These are phyloP conservation scores for Angomonas deanei DNA, from an alignment of 208 protist genomes.

Conservation along the genomic window DNA sequence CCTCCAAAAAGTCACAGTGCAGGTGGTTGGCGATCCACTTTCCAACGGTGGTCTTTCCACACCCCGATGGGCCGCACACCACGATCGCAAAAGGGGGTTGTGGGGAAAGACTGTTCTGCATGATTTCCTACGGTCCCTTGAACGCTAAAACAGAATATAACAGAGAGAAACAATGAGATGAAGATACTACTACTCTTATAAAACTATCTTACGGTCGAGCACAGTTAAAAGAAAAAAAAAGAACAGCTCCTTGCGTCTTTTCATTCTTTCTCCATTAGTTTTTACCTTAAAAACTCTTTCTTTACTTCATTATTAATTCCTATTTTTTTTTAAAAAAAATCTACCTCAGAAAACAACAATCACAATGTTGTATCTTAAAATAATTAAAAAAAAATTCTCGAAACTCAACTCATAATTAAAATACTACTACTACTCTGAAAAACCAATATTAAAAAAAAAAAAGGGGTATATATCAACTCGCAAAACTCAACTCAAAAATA, in stretches of 20 bases:
- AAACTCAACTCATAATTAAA: too few species aligned
- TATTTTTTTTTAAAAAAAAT: neutral
- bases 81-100: constrained; percentile 37
- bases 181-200: too few species aligned
- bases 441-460: too few species aligned
- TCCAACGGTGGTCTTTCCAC: constrained; percentile 75
- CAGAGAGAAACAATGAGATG: neutral
- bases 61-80: constrained; percentile 62
- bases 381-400: too few species aligned
- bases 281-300: neutral
- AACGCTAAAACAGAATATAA: too few species aligned
- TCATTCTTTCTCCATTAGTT: too few species aligned
- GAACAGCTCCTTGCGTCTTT: neutral
- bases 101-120: too few species aligned
- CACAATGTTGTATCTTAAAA: too few species aligned
- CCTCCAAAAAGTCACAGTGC: constrained; percentile 47
- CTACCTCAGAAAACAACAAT: neutral
- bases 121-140: too few species aligned
- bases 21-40: constrained; percentile 31
- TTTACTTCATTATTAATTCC: neutral
- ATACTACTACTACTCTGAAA: too few species aligned
- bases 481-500: neutral
- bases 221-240: neutral
- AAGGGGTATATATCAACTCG: constrained; percentile 2
- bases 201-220: too few species aligned